Evolutionary conservation across 202 grass and related monocot genomes (phyloP).

Genomic region (Digitaria exilis): DNA sequence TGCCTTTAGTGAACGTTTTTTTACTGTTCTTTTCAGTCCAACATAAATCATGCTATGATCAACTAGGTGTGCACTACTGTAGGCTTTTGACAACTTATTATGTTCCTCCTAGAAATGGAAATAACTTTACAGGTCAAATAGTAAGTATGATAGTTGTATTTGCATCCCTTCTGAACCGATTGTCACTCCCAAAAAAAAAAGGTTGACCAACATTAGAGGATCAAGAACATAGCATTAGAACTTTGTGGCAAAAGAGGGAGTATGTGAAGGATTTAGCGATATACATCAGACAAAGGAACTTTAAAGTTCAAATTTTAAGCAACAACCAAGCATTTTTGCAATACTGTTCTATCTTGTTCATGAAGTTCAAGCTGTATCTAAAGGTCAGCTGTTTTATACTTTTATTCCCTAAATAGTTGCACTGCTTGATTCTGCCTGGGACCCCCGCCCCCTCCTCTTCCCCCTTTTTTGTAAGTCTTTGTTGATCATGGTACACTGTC

Average conservation of each 20-base stretch:
- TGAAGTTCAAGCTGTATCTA: not conserved
- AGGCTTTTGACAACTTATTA: not conserved
- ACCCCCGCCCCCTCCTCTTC: not conserved
- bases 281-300: not conserved
- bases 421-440: constrained; percentile 5
- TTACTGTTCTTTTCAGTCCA: not conserved
- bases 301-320: not conserved
- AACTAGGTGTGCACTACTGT: not conserved
- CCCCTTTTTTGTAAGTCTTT: constrained; percentile 4
- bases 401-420: not conserved
- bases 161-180: not conserved
- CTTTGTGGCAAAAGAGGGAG: constrained; percentile 4
- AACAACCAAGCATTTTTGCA: constrained; percentile 8
- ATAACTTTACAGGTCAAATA: not conserved
- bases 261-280: constrained; percentile 15
- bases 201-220: not conserved
- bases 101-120: constrained; percentile 8
- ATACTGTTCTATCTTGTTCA: not conserved
- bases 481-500: constrained; percentile 36
- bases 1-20: constrained; percentile 7
- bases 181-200: constrained; percentile 5
- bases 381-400: not conserved
- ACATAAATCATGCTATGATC: not conserved
- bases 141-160: not conserved
- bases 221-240: not conserved